phyloP scores from a whole-genome alignment of 2,329 filamentous ascomycete genomes.

The Waltergamsia citrina region DNA sequence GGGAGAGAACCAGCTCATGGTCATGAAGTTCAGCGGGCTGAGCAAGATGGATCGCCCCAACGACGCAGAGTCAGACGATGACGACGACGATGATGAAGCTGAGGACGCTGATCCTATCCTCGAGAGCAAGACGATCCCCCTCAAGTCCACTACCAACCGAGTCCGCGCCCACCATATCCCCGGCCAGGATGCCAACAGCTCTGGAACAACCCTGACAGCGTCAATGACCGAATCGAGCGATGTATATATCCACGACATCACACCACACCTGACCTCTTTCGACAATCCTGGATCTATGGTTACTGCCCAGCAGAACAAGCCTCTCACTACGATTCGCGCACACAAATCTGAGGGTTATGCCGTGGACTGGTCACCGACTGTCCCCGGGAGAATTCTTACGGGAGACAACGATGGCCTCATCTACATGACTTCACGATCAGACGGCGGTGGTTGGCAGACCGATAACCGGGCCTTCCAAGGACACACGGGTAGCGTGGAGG shows the following conservation, averaged over 20 bases:
- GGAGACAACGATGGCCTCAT: constrained; percentile 88
- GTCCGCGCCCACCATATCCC: constrained; percentile 80
- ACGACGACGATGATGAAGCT: constrained; percentile 64
- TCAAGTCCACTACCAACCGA: constrained; percentile 84
- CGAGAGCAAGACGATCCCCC: constrained; percentile 81
- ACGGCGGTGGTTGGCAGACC: constrained; percentile 82
- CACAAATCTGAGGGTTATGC: constrained; percentile 94
- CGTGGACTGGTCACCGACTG: constrained; percentile 82
- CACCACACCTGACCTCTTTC: constrained; percentile 79
- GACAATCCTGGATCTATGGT: constrained; percentile 79
- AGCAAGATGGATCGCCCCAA: constrained; percentile 72
- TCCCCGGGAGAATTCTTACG: constrained; percentile 79
- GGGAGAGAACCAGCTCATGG: constrained; percentile 87
- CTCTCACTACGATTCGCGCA: constrained; percentile 75
- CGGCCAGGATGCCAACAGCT: constrained; percentile 56
- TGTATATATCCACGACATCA: constrained; percentile 90
- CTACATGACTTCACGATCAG: constrained; percentile 76
- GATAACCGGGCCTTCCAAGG: constrained; percentile 77
- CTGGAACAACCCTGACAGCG: constrained; percentile 77
- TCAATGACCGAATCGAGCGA: constrained; percentile 86
- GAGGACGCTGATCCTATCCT: constrained; percentile 82
- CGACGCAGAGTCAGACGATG: constrained; percentile 57
- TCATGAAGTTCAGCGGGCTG: constrained; percentile 91
- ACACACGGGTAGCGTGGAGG: constrained; percentile 80
- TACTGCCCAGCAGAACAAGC: constrained; percentile 77